A percentile compares a stretch with the other conserved stretches of the same genome.
These are phyloP conservation scores for Leccinum variicolor DNA, from an alignment of 768 basidiomycete species.

Conservation along the genomic window DNA sequence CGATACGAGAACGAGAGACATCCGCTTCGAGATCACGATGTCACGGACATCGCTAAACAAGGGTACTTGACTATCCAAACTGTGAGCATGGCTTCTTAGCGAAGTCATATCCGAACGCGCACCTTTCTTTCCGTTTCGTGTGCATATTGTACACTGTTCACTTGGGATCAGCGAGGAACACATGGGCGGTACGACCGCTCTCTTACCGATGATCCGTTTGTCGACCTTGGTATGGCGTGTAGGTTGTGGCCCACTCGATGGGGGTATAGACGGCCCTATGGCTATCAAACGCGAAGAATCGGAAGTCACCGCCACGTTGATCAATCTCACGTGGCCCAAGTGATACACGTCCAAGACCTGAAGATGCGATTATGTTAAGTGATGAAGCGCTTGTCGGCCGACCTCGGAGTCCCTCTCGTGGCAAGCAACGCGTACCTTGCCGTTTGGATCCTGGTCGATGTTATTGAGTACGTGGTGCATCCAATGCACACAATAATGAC, in stretches of 20 bases:
- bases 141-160: slow-evolving; percentile 46
- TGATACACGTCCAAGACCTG: slow-evolving; percentile 40
- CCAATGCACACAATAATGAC: slow-evolving; percentile 1
- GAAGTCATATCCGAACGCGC: slow-evolving; percentile 10
- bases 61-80: slow-evolving; percentile 42
- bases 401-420: neutral
- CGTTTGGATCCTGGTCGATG: slow-evolving; percentile 37
- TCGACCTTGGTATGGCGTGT: slow-evolving; percentile 45
- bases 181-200: neutral
- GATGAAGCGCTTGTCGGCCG: neutral
- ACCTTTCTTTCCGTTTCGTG: slow-evolving; percentile 46
- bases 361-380: neutral
- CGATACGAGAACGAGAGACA: slow-evolving; percentile 41
- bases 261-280: slow-evolving; percentile 43
- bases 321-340: slow-evolving; percentile 42
- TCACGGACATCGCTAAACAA: slow-evolving; percentile 52
- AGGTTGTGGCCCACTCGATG: slow-evolving; percentile 41
- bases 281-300: slow-evolving; percentile 44
- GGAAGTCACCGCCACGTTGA: slow-evolving; percentile 48
- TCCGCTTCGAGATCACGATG: slow-evolving; percentile 43
- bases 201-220: slow-evolving; percentile 50
- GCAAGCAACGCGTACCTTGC: slow-evolving; percentile 27
- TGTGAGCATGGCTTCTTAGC: neutral
- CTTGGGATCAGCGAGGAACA: slow-evolving; percentile 1
- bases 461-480: neutral